Evolutionary conservation across 2,329 filamentous ascomycete species (phyloP).

Genomic region (Biscogniauxia marginata): DNA sequence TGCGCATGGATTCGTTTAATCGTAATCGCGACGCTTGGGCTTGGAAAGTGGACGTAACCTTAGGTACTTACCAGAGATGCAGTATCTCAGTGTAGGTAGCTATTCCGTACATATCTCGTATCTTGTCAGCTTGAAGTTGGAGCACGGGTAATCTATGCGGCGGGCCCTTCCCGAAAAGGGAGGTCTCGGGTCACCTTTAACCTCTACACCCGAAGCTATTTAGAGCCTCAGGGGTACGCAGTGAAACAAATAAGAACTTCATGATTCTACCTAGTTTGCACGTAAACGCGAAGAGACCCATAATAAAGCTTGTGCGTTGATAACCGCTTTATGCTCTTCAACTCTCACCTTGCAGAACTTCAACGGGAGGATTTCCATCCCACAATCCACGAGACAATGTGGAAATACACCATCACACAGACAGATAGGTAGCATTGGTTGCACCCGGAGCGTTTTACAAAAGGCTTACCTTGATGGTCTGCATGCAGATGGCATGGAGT

Average conservation of each 20-base stretch:
- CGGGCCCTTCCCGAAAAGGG: neutral
- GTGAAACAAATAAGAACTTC: neutral
- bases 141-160: neutral
- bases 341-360: neutral
- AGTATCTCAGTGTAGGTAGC: too few relatives aligned
- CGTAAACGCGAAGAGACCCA: neutral
- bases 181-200: neutral
- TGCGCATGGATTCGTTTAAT: neutral
- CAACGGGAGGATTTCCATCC: neutral
- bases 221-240: neutral
- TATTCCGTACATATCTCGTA: too few relatives aligned
- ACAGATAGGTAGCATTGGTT: neutral
- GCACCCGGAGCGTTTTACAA: neutral
- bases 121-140: neutral
- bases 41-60: neutral
- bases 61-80: too few relatives aligned
- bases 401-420: neutral
- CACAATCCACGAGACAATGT: neutral
- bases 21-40: neutral
- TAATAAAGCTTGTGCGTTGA: neutral
- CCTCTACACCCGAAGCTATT: neutral
- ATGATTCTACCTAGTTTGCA: neutral
- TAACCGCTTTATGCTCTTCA: neutral
- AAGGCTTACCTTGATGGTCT: neutral
- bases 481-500: neutral